phyloP scores from a whole-genome alignment of 108 stramenopile species.

The Pseudonitzschia multiseries region DNA sequence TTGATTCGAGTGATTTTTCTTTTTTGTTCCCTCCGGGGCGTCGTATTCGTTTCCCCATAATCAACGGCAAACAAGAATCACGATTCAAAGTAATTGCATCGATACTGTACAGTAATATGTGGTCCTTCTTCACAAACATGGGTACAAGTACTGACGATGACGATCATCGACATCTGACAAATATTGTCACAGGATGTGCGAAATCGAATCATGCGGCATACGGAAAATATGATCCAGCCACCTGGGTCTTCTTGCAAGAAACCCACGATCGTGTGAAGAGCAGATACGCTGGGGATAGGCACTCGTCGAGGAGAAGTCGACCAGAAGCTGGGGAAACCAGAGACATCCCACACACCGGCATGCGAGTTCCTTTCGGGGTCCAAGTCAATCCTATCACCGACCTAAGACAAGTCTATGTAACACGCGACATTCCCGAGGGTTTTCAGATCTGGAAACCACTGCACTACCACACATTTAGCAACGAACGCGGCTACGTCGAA shows the following conservation, averaged over 20 bases:
- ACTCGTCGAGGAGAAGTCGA: neutral
- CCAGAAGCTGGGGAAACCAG: neutral
- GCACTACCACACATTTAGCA: slow-evolving; percentile 1
- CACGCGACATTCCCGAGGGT: slow-evolving; percentile 4
- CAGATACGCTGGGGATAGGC: neutral
- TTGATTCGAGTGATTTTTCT: neutral
- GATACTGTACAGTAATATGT: neutral
- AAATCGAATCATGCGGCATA: neutral
- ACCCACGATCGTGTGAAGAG: neutral
- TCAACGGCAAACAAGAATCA: neutral
- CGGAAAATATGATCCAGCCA: neutral
- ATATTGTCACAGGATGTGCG: slow-evolving; percentile 3
- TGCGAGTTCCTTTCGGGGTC: neutral
- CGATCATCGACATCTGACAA: neutral
- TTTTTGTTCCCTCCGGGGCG: neutral
- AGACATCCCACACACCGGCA: neutral
- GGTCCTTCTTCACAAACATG: neutral
- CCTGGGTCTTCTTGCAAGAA: neutral
- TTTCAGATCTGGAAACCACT: neutral
- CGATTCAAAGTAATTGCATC: neutral
- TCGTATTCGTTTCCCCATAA: neutral
- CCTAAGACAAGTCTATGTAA: neutral
- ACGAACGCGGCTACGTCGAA: neutral
- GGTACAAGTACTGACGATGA: neutral
- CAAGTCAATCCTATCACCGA: neutral